phyloP scores from a whole-genome alignment of 2,329 filamentous ascomycete genomes.

The Diaporthe australafricana region DNA sequence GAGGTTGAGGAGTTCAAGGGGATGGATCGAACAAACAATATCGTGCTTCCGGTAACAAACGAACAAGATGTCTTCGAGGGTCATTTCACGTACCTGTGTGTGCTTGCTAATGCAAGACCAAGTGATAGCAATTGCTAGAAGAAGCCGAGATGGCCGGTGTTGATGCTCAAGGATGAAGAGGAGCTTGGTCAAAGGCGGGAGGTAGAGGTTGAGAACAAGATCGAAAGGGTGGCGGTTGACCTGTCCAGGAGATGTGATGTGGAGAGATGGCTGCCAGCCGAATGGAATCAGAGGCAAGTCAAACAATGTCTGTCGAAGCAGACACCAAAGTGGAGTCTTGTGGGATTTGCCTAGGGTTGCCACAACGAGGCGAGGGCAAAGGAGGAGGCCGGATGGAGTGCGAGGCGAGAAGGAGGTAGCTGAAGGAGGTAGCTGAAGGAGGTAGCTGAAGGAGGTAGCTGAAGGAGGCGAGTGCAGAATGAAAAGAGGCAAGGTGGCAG shows the following conservation, averaged over 20 bases:
- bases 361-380: no score
- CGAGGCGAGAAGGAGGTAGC: no score
- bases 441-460: no score
- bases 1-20: background rate
- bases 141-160: background rate
- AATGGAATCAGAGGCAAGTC: background rate
- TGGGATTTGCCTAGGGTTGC: background rate
- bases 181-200: background rate
- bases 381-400: no score
- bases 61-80: background rate
- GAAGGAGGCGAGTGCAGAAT: no score
- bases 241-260: no score
- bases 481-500: background rate
- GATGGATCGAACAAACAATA: background rate
- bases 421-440: no score
- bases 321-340: background rate
- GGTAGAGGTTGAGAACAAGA: no score
- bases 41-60: no score
- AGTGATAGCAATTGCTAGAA: background rate
- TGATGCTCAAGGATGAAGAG: background rate
- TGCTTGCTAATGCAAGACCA: background rate
- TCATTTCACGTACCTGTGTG: background rate
- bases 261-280: no score
- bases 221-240: background rate
- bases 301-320: background rate